Evolutionary conservation across 768 basidiomycete species (phyloP), one percentile per base, ranked within the genome.

Genomic region (Atractiella rhizophila): DNA sequence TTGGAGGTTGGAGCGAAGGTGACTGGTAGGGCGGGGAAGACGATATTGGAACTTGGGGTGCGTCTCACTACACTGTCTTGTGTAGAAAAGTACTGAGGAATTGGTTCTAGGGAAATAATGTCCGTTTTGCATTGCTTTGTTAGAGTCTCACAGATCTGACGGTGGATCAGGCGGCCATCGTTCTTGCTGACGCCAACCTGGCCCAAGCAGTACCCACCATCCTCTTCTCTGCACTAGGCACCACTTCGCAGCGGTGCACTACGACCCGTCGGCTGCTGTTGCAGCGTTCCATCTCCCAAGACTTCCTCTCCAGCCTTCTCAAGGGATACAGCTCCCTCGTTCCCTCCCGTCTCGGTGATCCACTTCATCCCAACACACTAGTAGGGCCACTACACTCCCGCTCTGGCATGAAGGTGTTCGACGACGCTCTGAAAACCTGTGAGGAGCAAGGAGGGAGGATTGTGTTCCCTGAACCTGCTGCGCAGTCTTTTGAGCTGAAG

Each of bases 131-230:
- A n/a, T n/a, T n/a, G n/a, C n/a, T n/a, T n/a, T 30, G 29, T 12
- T 40, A 55, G 55, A 42, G 48, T 18, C 70, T 94, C 18, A 67
- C 94, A 20, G 88, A 94, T 56, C 64, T 94, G 2, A 86, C 86
- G 20, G 88, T 88, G 27, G 94, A 96, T 62, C 94, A 94, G 55
- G 85, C 86, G 48, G 73, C 81, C 29, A 73, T 91, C 51, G 68
- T 96, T 48, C 77, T 91, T 70, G 70, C 79, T 37, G 88, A 91
- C 61, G 86, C 88, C 16, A 83, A 91, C 60, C 68, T 94, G 19
- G 67, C 68, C 25, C 71, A 91, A 49, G 86, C 88, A 28, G 70
- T 91, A 13, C 79, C 79, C 12, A 70, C 82, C 4, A 76, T 86
- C 23, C 80, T 83, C 58, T 94, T 94, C 61, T 80, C 86, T 28